Percentiles rank a stretch among this genome's conserved stretches.
Conservation (phyloP, 2,329 filamentous ascomycete species). For the Pyricularia pennisetigena region DNA sequence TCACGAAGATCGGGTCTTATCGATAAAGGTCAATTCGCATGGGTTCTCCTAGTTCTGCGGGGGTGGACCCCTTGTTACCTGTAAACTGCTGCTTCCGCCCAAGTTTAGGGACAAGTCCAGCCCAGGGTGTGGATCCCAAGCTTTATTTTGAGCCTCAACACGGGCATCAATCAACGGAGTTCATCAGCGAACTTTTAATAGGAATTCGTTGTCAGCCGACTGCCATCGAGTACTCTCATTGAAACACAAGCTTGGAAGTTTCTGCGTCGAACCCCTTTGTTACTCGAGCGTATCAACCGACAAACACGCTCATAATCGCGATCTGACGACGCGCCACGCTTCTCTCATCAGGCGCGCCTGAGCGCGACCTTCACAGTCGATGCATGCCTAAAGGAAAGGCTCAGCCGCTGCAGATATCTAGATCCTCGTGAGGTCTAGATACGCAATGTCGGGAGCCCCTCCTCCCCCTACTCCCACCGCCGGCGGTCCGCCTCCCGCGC, state of each 20-base stretch:
- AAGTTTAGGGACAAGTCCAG: background rate
- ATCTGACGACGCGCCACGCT: background rate
- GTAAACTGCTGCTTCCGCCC: background rate
- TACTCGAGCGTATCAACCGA: background rate
- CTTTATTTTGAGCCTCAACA: background rate
- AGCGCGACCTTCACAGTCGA: background rate
- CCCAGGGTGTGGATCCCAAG: background rate
- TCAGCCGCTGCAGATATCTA: background rate
- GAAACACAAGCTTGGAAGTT: background rate
- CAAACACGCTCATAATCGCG: background rate
- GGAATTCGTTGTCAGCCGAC: background rate
- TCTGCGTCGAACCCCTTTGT: background rate
- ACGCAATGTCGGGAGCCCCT: slow-evolving; percentile 1
- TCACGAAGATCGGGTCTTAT: background rate
- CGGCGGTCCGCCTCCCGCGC: background rate
- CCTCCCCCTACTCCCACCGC: background rate
- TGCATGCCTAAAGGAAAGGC: background rate
- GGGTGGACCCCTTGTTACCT: background rate
- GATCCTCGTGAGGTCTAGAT: background rate
- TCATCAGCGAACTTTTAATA: background rate
- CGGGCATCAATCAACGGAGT: background rate
- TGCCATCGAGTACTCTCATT: background rate
- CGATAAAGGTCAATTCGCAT: background rate
- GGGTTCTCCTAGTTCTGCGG: background rate
- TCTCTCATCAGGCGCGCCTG: background rate